A percentile compares a stretch with the other conserved stretches of the same genome.
phyloP scores from a whole-genome alignment of 2,329 filamentous ascomycete species.

The Exophiala viscosa region DNA sequence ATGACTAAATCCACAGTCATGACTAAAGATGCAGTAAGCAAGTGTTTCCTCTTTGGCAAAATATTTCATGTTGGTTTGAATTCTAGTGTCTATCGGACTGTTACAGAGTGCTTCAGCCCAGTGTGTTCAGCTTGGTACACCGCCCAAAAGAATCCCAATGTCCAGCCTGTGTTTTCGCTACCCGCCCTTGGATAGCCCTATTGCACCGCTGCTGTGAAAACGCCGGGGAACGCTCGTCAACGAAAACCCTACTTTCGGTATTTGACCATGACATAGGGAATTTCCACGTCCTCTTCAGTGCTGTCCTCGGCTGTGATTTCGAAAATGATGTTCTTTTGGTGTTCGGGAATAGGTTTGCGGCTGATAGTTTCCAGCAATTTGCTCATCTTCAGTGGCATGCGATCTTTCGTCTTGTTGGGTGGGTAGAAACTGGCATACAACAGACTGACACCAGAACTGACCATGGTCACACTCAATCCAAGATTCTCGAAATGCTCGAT shows the following conservation, averaged over 20 bases:
- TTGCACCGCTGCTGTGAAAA: too few species aligned
- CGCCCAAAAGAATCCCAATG: too few species aligned
- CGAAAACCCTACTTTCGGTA: constrained; percentile 34
- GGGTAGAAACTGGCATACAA: constrained; percentile 93
- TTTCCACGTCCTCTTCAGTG: constrained; percentile 89
- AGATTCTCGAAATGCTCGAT: constrained; percentile 75
- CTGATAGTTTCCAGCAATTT: constrained; percentile 82
- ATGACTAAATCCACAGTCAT: constrained; percentile 13
- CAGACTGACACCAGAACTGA: constrained; percentile 94
- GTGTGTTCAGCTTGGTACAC: too few species aligned
- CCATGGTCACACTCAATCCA: constrained; percentile 82
- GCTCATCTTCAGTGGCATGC: constrained; percentile 78
- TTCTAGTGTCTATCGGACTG: too few species aligned
- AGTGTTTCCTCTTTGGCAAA: too few species aligned
- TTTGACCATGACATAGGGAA: constrained; percentile 93
- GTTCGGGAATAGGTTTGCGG: constrained; percentile 83
- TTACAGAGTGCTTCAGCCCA: too few species aligned
- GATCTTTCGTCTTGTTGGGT: constrained; percentile 75
- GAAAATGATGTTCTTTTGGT: constrained; percentile 94
- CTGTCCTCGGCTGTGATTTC: constrained; percentile 90
- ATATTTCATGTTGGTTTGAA: too few species aligned
- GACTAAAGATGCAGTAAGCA: constrained; percentile 20
- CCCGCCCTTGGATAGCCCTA: too few species aligned
- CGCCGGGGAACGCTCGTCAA: too few species aligned
- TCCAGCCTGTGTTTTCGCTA: too few species aligned